These are phyloP conservation scores for Flaveria trinervia DNA, from an alignment of 129 eudicot genomes.

Conservation along the genomic window DNA sequence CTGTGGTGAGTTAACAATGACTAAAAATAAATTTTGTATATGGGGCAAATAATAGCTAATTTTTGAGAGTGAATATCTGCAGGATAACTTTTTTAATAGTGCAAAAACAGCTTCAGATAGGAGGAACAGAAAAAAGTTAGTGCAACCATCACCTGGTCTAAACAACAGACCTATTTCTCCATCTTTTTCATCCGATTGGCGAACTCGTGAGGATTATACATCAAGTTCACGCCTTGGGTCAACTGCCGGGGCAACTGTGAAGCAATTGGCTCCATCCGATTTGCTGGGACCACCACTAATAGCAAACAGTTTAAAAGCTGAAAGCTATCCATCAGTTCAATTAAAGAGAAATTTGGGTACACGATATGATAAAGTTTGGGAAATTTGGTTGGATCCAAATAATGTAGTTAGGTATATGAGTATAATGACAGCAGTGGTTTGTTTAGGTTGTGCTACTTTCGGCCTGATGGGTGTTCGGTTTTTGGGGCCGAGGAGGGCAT, in stretches of 20 bases:
- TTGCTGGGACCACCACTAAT: constrained; percentile 50
- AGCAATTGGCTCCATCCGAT: constrained; percentile 71
- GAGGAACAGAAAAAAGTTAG: constrained; percentile 49
- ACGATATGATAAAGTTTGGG: constrained; percentile 50
- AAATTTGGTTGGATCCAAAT: constrained; percentile 48
- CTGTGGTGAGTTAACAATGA: constrained; percentile 56
- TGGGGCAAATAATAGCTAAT: constrained; percentile 13
- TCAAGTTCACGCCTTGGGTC: constrained; percentile 65
- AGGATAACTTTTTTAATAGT: constrained; percentile 66
- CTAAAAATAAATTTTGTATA: not conserved
- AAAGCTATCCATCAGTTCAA: constrained; percentile 53
- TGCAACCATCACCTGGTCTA: constrained; percentile 43
- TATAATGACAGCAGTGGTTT: constrained; percentile 50
- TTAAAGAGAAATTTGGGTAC: constrained; percentile 72
- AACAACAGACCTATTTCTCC: constrained; percentile 56
- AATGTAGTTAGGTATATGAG: constrained; percentile 48
- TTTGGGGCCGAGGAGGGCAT: constrained; percentile 42
- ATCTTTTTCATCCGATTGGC: constrained; percentile 48
- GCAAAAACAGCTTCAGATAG: constrained; percentile 65
- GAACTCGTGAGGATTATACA: constrained; percentile 50
- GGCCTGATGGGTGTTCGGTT: constrained; percentile 48
- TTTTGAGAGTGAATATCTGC: constrained; percentile 11
- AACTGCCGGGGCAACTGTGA: constrained; percentile 68
- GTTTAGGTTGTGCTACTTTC: constrained; percentile 51
- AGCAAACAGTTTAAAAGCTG: constrained; percentile 44